phyloP scores from a whole-genome alignment of 2,329 filamentous ascomycete genomes.

The Ascochyta pisi region DNA sequence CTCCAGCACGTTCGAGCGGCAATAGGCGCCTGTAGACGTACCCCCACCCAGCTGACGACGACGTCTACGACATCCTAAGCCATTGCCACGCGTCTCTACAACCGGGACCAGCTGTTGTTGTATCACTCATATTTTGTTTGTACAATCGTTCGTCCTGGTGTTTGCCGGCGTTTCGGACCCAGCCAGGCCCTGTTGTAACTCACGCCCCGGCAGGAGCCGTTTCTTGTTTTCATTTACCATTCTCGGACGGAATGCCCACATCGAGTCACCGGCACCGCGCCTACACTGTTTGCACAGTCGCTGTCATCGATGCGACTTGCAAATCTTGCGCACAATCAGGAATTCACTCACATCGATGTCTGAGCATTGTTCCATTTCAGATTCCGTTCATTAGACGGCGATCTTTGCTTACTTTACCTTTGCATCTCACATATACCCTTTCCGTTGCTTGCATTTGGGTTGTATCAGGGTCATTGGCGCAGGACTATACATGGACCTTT shows the following conservation, averaged over 20 bases:
- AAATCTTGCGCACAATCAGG: not conserved
- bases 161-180: slow-evolving; percentile 20
- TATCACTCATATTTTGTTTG: slow-evolving; percentile 32
- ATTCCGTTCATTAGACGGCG: slow-evolving; percentile 22
- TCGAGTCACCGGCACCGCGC: slow-evolving; percentile 17
- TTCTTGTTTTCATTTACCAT: slow-evolving; percentile 16
- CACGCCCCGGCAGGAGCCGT: slow-evolving; percentile 18
- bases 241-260: slow-evolving; percentile 14
- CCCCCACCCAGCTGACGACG: slow-evolving; percentile 30
- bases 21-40: slow-evolving; percentile 24
- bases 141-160: slow-evolving; percentile 24
- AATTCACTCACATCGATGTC: slow-evolving; percentile 8
- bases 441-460: slow-evolving; percentile 24
- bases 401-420: slow-evolving; percentile 16
- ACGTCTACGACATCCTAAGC: slow-evolving; percentile 11
- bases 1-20: slow-evolving; percentile 47
- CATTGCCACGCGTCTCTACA: slow-evolving; percentile 24
- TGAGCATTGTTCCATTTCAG: slow-evolving; percentile 13
- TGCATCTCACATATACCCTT: slow-evolving; percentile 36
- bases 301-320: slow-evolving; percentile 5
- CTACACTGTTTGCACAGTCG: slow-evolving; percentile 5
- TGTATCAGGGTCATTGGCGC: slow-evolving; percentile 24
- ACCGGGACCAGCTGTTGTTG: slow-evolving; percentile 20
- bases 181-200: slow-evolving; percentile 9
- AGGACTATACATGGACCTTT: slow-evolving; percentile 15